Evolutionary conservation across 164 flowering plant species (phyloP).

Genomic region (Vitis rupestris): DNA sequence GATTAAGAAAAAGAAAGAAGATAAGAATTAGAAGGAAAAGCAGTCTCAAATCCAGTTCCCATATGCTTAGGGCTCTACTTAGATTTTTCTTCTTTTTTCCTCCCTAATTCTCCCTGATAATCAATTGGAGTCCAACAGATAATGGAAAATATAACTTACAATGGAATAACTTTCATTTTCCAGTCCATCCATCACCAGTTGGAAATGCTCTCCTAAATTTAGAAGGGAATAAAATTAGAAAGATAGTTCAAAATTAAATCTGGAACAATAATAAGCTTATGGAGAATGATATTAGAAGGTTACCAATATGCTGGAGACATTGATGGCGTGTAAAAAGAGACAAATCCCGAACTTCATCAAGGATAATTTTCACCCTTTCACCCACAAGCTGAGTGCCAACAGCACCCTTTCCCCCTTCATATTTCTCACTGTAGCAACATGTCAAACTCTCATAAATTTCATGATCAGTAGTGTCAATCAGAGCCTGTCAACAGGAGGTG

Average conservation of each 20-base stretch:
- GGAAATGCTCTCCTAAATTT: conserved; percentile 69
- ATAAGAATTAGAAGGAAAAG: neutral
- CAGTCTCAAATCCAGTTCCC: neutral
- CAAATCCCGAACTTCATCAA: conserved; percentile 73
- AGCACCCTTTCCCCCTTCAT: conserved; percentile 55
- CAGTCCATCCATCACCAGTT: conserved; percentile 60
- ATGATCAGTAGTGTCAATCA: conserved; percentile 71
- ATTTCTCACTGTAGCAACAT: conserved; percentile 42
- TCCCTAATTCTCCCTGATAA: neutral
- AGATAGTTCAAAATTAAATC: neutral
- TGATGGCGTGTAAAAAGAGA: conserved; percentile 58
- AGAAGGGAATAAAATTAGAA: conserved; percentile 4
- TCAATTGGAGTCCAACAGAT: neutral
- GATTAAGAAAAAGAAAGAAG: conserved; percentile 1
- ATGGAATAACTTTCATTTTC: conserved; percentile 42
- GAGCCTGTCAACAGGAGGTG: conserved; percentile 54
- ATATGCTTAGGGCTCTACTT: neutral
- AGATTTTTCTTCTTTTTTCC: neutral
- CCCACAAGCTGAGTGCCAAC: conserved; percentile 79
- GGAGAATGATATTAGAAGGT: neutral
- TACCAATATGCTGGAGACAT: conserved; percentile 81
- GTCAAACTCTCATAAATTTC: conserved; percentile 74
- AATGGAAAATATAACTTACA: conserved; percentile 28
- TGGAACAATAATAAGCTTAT: neutral
- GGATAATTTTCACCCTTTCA: conserved; percentile 86